Percentiles rank a stretch among this genome's conserved stretches.
Conservation (phyloP, 1,139 yeast species). For the Arxiozyma bovina region DNA sequence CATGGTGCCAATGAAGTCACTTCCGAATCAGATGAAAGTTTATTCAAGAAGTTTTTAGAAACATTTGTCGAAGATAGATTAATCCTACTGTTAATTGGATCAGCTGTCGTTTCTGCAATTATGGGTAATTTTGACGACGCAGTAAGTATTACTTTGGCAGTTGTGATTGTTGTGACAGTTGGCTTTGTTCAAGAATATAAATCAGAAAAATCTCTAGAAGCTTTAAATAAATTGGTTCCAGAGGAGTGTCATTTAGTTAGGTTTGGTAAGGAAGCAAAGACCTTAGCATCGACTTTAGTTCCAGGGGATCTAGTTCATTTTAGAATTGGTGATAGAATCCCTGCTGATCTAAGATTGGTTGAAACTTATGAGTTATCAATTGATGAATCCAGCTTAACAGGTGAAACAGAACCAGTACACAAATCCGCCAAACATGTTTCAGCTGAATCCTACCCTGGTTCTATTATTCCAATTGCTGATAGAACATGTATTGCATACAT, state of each 20-base stretch:
- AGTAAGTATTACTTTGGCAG: conserved; percentile 77
- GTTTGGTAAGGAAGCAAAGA: conserved; percentile 64
- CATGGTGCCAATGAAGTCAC: conserved; percentile 45
- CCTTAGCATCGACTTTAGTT: conserved; percentile 74
- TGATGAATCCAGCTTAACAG: conserved; percentile 90
- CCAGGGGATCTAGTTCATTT: conserved; percentile 92
- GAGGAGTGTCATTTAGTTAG: conserved; percentile 87
- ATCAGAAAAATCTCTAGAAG: conserved; percentile 87
- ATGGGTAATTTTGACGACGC: conserved; percentile 96
- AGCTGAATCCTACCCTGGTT: conserved; percentile 26
- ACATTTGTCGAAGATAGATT: conserved; percentile 85
- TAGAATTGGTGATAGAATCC: conserved; percentile 85
- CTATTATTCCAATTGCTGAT: conserved; percentile 47
- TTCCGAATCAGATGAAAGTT: conserved; percentile 32
- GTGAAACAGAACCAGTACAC: conserved; percentile 80
- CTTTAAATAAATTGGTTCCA: conserved; percentile 83
- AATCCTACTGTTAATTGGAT: conserved; percentile 75
- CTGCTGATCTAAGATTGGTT: conserved; percentile 80
- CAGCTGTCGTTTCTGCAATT: conserved; percentile 72
- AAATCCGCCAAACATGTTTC: conserved; percentile 41
- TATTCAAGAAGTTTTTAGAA: conserved; percentile 58
- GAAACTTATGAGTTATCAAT: conserved; percentile 70
- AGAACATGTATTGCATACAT: conserved; percentile 76
- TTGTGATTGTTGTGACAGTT: conserved; percentile 81
- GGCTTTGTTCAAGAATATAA: conserved; percentile 96